Evolutionary conservation across 139 green algal species (phyloP).

Genomic region (Yamagishiella unicocca): DNA sequence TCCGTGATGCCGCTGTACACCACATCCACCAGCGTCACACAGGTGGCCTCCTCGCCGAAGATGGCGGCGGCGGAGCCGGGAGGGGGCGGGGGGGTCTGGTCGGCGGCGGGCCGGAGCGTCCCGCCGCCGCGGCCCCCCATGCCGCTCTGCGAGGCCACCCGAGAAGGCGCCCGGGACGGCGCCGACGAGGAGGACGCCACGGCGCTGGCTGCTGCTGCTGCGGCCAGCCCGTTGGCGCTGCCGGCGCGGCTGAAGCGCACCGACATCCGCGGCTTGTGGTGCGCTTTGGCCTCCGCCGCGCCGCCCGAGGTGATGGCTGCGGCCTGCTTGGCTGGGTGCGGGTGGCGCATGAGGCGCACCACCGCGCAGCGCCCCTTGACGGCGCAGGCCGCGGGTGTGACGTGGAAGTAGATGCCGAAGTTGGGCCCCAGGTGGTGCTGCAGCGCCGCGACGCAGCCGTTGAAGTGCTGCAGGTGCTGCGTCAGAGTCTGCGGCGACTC

Average conservation of each 20-base stretch:
- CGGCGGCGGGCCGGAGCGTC: not conserved
- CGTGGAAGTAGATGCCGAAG: conserved; percentile 43
- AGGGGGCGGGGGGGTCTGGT: not conserved
- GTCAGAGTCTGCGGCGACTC: not conserved
- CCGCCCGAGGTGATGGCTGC: not conserved
- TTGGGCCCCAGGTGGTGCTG: conserved; percentile 32
- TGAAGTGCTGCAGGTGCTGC: conserved; percentile 27
- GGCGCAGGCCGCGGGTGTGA: conserved; percentile 25
- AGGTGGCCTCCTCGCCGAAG: conserved; percentile 9
- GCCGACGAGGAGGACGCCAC: not conserved
- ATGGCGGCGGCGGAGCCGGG: conserved; percentile 25
- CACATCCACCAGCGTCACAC: conserved; percentile 24
- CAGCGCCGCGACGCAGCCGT: conserved; percentile 3
- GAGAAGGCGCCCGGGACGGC: not conserved
- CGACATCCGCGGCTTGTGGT: not conserved
- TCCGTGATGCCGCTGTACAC: conserved; percentile 37
- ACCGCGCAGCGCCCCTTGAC: conserved; percentile 21
- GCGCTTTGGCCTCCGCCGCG: conserved; percentile 1
- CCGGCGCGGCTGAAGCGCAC: not conserved
- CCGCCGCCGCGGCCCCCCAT: not conserved
- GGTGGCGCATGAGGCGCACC: conserved; percentile 35
- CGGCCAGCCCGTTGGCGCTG: not conserved
- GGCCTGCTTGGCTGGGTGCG: conserved; percentile 23
- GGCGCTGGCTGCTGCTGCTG: not conserved
- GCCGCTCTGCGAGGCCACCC: not conserved